Evolutionary conservation across 805 yeast genomes (phyloP), one percentile per base, ranked within the genome.

Genomic region (Lipomyces yamanashiensis): DNA sequence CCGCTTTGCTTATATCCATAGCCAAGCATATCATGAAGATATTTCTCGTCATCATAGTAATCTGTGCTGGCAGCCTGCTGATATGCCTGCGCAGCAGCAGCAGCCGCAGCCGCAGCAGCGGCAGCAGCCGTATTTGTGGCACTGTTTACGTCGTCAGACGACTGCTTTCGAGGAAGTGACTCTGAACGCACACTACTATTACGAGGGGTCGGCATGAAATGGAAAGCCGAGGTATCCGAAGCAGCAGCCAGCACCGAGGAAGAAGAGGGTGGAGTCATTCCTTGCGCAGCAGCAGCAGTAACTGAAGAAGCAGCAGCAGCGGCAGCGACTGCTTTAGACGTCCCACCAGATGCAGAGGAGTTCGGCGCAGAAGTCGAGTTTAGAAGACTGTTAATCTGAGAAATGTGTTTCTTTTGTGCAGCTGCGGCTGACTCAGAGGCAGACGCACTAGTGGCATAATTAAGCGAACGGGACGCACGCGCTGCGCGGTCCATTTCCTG

Each of bases 401-500:
- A 44, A 19, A 65, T 63, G 17, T 64, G 63, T 23, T 58, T 59
- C 54, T 47, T 44, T 21, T 62, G 58, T 28, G 52, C 54, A 21
- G 41, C 47, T 8, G 41, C 54, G 5, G 63, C 45, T n/a, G 66
- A 52, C 13, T 36, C 48, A 12, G 40, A 33, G 6, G 53, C 40
- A 28, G 39, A 44, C 5, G 51, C 58, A 15, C 23, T 34, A 8
- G 39, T 28, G n/a, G 60, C 49, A 28, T 56, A 53, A 51, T 65
- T 65, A 12, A 65, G 23, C 7, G 66, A 64, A 12, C 68, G 63
- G 40, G 68, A 58, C 7, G 68, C 68, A n/a, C 68, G 55, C n/a
- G 68, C 68, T 8, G 68, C 68, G 28, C 68, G 61, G 44, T 65
- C 68, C 68, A 65, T 65, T 33, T 65, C 68, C 33, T 65, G 68